Evolutionary conservation across 108 stramenopile species (phyloP).

Genomic region (Bacterosira constricta): DNA sequence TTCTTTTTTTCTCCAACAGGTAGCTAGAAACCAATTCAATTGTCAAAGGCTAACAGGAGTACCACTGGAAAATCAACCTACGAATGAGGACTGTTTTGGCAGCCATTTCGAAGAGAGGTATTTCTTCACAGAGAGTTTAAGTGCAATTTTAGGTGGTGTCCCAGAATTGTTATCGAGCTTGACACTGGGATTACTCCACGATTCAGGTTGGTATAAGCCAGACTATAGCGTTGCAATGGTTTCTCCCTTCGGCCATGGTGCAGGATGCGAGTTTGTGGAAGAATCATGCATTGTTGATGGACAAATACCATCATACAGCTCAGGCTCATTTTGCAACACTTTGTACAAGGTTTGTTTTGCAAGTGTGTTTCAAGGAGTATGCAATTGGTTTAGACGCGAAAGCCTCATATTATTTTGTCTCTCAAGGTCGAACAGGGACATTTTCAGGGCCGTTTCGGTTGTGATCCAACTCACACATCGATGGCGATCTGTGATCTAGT

Average conservation of each 20-base stretch:
- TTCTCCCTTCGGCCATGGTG: constrained; percentile 9
- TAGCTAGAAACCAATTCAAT: constrained; percentile 35
- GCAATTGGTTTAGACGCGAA: too few relatives aligned
- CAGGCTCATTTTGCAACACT: constrained; percentile 3
- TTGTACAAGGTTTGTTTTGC: not conserved
- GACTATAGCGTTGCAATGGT: constrained; percentile 12
- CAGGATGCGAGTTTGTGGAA: constrained; percentile 23
- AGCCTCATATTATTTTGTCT: not conserved
- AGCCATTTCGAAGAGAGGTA: constrained; percentile 25
- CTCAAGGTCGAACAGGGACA: not conserved
- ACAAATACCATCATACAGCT: not conserved
- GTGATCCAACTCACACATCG: constrained; percentile 6
- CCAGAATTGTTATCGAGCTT: constrained; percentile 10
- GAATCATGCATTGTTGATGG: constrained; percentile 16
- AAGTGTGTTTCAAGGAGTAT: not conserved
- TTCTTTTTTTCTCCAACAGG: too few relatives aligned
- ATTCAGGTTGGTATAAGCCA: constrained; percentile 34
- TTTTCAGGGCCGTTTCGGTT: not conserved
- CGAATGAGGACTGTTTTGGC: constrained; percentile 22
- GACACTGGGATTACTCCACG: constrained; percentile 31
- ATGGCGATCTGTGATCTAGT: not conserved
- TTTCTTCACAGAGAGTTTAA: constrained; percentile 25
- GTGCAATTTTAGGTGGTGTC: constrained; percentile 9
- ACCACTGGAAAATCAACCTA: constrained; percentile 21
- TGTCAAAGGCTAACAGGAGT: constrained; percentile 20